Conservation (phyloP, 2,329 filamentous ascomycete species). For the Apiospora saccharicola region DNA sequence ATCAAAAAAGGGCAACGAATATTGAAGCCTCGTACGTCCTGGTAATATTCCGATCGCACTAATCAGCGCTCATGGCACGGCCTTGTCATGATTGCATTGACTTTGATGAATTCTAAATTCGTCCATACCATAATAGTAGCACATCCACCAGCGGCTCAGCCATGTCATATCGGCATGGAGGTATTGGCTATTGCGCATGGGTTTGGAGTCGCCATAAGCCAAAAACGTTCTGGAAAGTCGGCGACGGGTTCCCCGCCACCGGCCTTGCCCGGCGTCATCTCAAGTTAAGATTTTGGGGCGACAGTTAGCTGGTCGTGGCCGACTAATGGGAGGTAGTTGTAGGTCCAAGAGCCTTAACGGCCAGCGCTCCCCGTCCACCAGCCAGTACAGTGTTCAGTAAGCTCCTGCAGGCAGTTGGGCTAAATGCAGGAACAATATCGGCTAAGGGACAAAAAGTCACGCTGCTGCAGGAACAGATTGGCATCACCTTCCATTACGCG, state of each 20-base stretch:
- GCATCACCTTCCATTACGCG: not conserved
- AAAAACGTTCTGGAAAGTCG: conserved; percentile 13
- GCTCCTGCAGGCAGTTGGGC: not conserved
- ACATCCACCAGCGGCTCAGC: not conserved
- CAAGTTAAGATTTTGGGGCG: not conserved
- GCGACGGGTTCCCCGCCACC: not conserved
- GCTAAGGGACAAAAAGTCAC: not conserved
- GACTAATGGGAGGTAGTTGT: too few relatives aligned
- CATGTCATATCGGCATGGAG: conserved; percentile 9
- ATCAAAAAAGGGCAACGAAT: not conserved
- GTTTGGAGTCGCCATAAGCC: not conserved
- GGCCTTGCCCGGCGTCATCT: not conserved
- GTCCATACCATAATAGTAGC: too few relatives aligned
- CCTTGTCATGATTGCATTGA: not conserved
- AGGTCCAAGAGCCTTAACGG: not conserved
- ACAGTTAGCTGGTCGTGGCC: not conserved
- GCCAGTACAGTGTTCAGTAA: not conserved
- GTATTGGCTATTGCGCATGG: not conserved
- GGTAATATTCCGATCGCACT: not conserved
- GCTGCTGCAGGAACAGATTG: conserved; percentile 21
- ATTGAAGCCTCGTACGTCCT: conserved; percentile 5
- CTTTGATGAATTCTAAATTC: not conserved
- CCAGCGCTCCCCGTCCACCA: not conserved
- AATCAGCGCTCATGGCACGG: not conserved
- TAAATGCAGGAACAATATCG: conserved; percentile 10